A percentile compares a stretch with the other conserved stretches of the same genome.
These are phyloP conservation scores for Fraxinus velutina DNA, from an alignment of 305 asterid species.

Conservation along the genomic window DNA sequence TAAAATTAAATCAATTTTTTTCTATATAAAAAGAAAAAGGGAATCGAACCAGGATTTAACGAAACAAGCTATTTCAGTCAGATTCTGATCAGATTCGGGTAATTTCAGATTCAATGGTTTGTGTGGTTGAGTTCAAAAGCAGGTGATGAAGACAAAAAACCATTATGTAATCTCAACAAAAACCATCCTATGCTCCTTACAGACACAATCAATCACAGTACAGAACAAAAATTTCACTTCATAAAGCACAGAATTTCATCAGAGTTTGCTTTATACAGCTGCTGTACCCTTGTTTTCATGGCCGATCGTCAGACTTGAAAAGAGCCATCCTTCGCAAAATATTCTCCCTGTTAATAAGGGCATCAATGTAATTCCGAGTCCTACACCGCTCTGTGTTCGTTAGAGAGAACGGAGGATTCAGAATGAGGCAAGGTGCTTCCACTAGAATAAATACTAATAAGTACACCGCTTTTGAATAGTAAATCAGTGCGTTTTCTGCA, in stretches of 20 bases:
- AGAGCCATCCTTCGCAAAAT: slow-evolving; percentile 56
- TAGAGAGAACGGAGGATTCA: slow-evolving; percentile 84
- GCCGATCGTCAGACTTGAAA: slow-evolving; percentile 49
- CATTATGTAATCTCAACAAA: neutral
- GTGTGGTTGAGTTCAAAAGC: neutral
- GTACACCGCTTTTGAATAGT: slow-evolving; percentile 71
- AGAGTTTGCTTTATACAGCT: neutral
- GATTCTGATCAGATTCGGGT: neutral
- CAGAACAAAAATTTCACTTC: slow-evolving; percentile 40
- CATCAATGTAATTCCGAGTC: slow-evolving; percentile 60
- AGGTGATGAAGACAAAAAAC: neutral
- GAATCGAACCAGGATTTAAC: neutral
- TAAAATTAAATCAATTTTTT: too few relatives aligned
- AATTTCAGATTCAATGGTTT: neutral
- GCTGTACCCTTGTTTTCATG: slow-evolving; percentile 28
- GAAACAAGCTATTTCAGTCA: neutral
- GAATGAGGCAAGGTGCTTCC: slow-evolving; percentile 79
- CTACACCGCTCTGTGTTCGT: slow-evolving; percentile 72
- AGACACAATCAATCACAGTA: slow-evolving; percentile 39
- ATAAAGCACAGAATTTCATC: slow-evolving; percentile 20
- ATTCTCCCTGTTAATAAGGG: slow-evolving; percentile 61
- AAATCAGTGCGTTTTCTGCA: slow-evolving; percentile 45
- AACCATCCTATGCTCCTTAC: neutral
- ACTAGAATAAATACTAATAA: slow-evolving; percentile 57
- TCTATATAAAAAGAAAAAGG: neutral